Evolutionary conservation across 108 stramenopile species (phyloP), one percentile per base, ranked within the genome.

Genomic region (Schizochytrium sp.): DNA sequence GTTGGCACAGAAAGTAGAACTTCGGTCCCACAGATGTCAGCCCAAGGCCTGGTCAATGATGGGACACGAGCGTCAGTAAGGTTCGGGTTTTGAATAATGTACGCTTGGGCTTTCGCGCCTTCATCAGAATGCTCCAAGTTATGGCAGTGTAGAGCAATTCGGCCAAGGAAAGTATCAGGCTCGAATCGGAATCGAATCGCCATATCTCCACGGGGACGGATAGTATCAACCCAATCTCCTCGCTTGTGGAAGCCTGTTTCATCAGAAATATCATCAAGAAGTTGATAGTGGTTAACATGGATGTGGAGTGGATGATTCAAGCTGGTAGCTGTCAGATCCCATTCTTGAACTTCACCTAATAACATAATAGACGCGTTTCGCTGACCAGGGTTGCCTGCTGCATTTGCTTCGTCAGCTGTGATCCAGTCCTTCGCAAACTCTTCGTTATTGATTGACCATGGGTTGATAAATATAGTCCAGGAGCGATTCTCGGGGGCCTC

Each of bases 391-490:
- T 60, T n/a, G 28, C 28, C 28, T 28, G 28, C 28, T 28, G 64
- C 19, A n/a, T 38, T 47, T 5, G 76, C 76, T 2, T 83, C 76
- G 76, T 49, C 76, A 2, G 76, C 76, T 38, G 76, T 83, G 13
- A 83, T 83, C 76, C 76, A 83, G 10, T 55, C 76, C 64, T 69
- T 69, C 38, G 76, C 50, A 42, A 83, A 83, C 3, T 83, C 76
- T 5, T 55, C 76, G 76, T 83, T 83, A 28, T 83, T 55, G 47
- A 83, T 40, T n/a, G 53, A 55, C 19, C 19, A 83, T 13, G 76
- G 76, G 47, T 83, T 83, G 17, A 55, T 40, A 5, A 83, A 50
- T 38, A 55, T 55, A 10, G 47, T 50, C 50, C 53, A 49, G 45
- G 15, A 53, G 19, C 10, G 7, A 15, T 28, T 44, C 42, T 69